Percentiles rank a stretch among this genome's conserved stretches.
Conservation (phyloP, 2,329 filamentous ascomycete genomes). For the Talaromyces sp. region DNA sequence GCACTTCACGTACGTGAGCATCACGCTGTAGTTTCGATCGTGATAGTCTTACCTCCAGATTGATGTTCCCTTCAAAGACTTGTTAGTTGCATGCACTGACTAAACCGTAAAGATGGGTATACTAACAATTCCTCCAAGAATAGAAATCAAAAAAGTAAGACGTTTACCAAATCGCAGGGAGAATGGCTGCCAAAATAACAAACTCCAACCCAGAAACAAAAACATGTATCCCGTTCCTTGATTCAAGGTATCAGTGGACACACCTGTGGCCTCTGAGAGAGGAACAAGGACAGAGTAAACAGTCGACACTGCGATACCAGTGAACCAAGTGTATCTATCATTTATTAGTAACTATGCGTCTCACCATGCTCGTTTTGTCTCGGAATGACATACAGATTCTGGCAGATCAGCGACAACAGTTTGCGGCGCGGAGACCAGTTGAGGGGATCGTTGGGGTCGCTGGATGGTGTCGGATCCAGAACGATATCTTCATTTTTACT, state of each 20-base stretch:
- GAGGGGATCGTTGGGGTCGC: constrained; percentile 49
- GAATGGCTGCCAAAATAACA: constrained; percentile 50
- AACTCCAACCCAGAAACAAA: constrained; percentile 46
- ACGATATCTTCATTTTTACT: constrained; percentile 40
- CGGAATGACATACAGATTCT: constrained; percentile 37
- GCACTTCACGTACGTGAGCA: constrained; percentile 27
- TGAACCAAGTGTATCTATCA: constrained; percentile 35
- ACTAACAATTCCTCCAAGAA: constrained; percentile 35
- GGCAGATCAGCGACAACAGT: constrained; percentile 42
- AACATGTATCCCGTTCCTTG: constrained; percentile 44
- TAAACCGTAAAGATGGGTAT: background rate
- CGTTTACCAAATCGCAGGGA: constrained; percentile 47
- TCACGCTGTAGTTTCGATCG: constrained; percentile 16
- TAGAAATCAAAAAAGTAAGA: constrained; percentile 35
- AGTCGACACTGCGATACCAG: constrained; percentile 13
- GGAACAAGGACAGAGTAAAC: constrained; percentile 43
- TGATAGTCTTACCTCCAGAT: constrained; percentile 18
- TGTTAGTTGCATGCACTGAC: background rate
- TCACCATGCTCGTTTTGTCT: background rate
- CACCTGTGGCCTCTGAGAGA: constrained; percentile 37
- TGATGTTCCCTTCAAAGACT: constrained; percentile 12
- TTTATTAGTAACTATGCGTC: background rate
- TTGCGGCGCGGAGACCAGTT: constrained; percentile 46
- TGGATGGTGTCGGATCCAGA: constrained; percentile 44
- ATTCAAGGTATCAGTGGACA: constrained; percentile 37